Percentiles rank a stretch among this genome's conserved stretches.
These are phyloP conservation scores for Sarocladium kiliense DNA, from an alignment of 2,329 filamentous ascomycete genomes.

Conservation along the genomic window DNA sequence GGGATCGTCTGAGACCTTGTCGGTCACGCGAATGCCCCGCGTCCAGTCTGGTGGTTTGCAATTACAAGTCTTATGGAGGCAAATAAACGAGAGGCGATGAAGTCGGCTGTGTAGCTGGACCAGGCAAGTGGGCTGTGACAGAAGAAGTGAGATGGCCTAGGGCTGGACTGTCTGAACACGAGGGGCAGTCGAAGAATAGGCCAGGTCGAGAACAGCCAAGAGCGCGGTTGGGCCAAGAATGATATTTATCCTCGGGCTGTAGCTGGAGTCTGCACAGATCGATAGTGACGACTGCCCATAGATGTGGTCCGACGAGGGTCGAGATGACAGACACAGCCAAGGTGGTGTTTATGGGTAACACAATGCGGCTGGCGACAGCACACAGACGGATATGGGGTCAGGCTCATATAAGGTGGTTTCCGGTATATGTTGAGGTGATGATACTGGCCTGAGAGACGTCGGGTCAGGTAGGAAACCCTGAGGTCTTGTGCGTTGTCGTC, in stretches of 20 bases:
- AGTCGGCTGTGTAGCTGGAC: neutral
- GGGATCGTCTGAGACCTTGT: conserved; percentile 3
- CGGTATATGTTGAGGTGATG: neutral
- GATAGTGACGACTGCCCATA: neutral
- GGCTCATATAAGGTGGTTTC: neutral
- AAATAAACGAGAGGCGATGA: neutral
- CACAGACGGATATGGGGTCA: neutral
- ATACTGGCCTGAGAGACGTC: neutral
- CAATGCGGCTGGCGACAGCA: neutral
- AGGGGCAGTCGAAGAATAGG: neutral
- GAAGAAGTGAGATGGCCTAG: neutral
- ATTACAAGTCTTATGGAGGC: neutral
- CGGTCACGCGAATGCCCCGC: conserved; percentile 7
- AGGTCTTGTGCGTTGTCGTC: neutral
- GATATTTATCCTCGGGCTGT: neutral
- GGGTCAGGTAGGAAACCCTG: neutral
- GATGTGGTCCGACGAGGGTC: neutral
- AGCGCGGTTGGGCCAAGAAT: neutral
- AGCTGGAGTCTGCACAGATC: neutral
- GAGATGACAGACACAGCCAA: neutral
- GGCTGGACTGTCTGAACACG: neutral
- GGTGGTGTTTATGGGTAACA: neutral
- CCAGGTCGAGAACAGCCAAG: neutral
- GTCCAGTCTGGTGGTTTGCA: neutral
- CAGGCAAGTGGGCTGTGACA: neutral